These are phyloP conservation scores for Nakaseomyces glabratus DNA, from an alignment of 1,139 yeast species.

Conservation along the genomic window DNA sequence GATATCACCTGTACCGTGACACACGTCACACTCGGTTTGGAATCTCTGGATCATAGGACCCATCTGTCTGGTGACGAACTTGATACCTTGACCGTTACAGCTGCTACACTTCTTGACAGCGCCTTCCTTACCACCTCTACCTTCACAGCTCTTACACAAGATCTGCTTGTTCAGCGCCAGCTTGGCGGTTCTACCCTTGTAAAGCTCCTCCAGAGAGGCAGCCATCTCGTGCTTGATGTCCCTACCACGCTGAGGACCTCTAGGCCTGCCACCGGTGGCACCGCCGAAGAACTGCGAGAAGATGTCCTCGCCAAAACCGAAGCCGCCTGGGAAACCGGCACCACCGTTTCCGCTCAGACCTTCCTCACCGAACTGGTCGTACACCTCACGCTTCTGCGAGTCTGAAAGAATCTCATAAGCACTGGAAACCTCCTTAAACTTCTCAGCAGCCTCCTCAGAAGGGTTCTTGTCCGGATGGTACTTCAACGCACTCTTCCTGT, in stretches of 20 bases:
- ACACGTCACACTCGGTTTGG: conserved; percentile 88
- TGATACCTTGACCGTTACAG: conserved; percentile 88
- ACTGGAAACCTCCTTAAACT: conserved; percentile 81
- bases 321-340: conserved; percentile 51
- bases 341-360: conserved; percentile 73
- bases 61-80: conserved; percentile 94
- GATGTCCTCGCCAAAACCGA: conserved; percentile 66
- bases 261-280: conserved; percentile 51
- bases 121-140: conserved; percentile 93
- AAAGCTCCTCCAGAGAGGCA: conserved; percentile 85
- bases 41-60: conserved; percentile 98
- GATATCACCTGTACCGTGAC: conserved; percentile 89
- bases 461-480: conserved; percentile 94
- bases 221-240: conserved; percentile 85
- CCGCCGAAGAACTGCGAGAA: conserved; percentile 88
- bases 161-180: conserved; percentile 89
- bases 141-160: conserved; percentile 80
- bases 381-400: conserved; percentile 76
- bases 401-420: conserved; percentile 89
- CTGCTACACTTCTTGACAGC: conserved; percentile 77
- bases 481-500: conserved; percentile 85
- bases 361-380: conserved; percentile 88
- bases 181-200: conserved; percentile 91
- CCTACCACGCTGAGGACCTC: conserved; percentile 83
- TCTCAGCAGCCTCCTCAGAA: conserved; percentile 88